A percentile compares a stretch with the other conserved stretches of the same genome.
Evolutionary conservation across 2,329 filamentous ascomycete species (phyloP).

Genomic region (Colletotrichum cordylinicola): DNA sequence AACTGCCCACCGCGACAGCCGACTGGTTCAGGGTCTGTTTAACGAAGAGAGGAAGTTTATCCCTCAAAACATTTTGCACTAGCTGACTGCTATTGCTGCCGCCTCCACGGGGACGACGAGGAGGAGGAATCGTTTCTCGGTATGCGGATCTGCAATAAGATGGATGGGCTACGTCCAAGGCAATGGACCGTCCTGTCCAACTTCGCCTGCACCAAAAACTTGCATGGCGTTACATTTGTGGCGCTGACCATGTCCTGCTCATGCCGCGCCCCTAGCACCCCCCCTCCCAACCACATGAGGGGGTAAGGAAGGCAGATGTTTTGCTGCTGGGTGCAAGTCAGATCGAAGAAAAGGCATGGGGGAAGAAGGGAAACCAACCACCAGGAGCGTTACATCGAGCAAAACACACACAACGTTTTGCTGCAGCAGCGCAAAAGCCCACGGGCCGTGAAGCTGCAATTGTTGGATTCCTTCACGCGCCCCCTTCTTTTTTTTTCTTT

Average conservation of each 20-base stretch:
- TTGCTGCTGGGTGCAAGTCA: not conserved
- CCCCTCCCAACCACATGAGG: not conserved
- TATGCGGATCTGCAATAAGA: slow-evolving; percentile 2
- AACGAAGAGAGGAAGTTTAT: not conserved
- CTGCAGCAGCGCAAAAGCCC: not conserved
- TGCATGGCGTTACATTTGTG: slow-evolving; percentile 8
- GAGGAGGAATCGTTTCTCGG: not conserved
- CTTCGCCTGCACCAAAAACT: not conserved
- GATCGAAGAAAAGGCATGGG: not conserved
- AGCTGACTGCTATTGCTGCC: not conserved
- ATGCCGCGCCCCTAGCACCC: not conserved
- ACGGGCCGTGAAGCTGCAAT: not conserved
- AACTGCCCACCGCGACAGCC: not conserved
- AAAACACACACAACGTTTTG: not conserved
- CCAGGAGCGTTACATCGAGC: not conserved
- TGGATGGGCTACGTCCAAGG: not conserved
- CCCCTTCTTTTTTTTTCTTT: too few relatives aligned
- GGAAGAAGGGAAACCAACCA: not conserved
- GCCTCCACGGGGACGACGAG: not conserved
- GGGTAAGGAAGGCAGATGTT: not conserved
- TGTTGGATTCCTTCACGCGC: not conserved
- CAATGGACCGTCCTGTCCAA: not conserved
- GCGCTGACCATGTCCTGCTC: not conserved
- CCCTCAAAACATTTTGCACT: not conserved
- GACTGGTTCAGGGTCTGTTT: not conserved